These are phyloP conservation scores for Penicillium ochrochloron DNA, from an alignment of 495 filamentous ascomycete genomes.

Conservation along the genomic window DNA sequence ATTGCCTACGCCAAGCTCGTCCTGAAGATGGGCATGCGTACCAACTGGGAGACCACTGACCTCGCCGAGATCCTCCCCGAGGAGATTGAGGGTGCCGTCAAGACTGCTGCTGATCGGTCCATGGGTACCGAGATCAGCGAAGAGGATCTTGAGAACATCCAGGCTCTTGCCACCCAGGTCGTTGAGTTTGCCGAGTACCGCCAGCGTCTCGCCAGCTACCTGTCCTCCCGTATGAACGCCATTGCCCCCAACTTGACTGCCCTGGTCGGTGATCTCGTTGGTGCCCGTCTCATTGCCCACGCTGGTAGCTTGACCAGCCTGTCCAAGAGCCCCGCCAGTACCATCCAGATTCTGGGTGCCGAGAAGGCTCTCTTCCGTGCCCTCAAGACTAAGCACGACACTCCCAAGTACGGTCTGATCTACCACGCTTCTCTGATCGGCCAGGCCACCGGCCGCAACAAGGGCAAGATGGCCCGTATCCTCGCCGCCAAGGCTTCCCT, in stretches of 20 bases:
- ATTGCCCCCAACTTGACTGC: conserved; percentile 96
- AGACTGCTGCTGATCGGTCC: conserved; percentile 90
- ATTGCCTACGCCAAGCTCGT: conserved; percentile 90
- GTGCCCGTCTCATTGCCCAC: conserved; percentile 93
- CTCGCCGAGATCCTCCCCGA: conserved; percentile 93
- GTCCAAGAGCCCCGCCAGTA: conserved; percentile 94
- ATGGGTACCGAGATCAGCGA: conserved; percentile 97
- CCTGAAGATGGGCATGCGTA: conserved; percentile 83
- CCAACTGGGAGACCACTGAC: conserved; percentile 73
- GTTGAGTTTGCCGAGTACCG: conserved; percentile 89
- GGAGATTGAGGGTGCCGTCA: conserved; percentile 90
- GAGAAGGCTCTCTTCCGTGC: conserved; percentile 99
- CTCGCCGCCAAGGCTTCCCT: conserved; percentile 91
- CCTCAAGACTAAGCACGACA: conserved; percentile 98
- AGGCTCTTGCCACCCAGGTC: conserved; percentile 89
- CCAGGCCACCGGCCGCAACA: conserved; percentile 95
- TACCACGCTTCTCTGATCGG: conserved; percentile 97
- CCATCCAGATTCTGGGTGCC: conserved; percentile 95
- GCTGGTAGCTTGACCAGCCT: conserved; percentile 93
- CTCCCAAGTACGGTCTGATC: conserved; percentile 98
- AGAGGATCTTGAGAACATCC: conserved; percentile 89
- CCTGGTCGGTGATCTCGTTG: conserved; percentile 91
- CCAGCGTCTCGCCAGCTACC: conserved; percentile 81
- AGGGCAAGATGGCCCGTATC: conserved; percentile 98
- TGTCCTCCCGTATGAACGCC: conserved; percentile 92